Evolutionary conservation across 768 basidiomycete species (phyloP).

Genomic region (Cyathus striatus): DNA sequence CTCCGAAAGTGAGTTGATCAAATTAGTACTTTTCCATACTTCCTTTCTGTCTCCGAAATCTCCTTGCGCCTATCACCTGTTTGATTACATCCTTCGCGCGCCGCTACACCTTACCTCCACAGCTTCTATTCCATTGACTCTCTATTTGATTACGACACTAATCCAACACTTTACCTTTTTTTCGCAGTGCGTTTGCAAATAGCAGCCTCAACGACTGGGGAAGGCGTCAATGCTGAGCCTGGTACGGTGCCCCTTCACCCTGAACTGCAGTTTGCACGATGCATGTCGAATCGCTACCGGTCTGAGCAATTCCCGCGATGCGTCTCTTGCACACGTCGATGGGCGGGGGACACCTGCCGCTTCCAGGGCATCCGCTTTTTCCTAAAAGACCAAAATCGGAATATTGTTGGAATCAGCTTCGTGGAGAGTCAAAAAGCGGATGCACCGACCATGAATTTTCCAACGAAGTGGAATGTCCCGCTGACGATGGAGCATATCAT

Average conservation of each 20-base stretch:
- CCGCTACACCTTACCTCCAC: too few species aligned
- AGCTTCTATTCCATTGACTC: too few species aligned
- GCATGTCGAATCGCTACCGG: slow-evolving; percentile 80
- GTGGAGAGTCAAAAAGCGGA: slow-evolving; percentile 58
- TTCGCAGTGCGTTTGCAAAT: slow-evolving; percentile 23
- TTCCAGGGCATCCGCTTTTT: slow-evolving; percentile 84
- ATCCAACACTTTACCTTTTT: too few species aligned
- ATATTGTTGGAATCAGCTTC: slow-evolving; percentile 66
- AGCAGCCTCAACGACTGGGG: slow-evolving; percentile 22
- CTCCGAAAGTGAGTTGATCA: slow-evolving; percentile 26
- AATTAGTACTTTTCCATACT: slow-evolving; percentile 1
- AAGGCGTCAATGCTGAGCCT: slow-evolving; percentile 12
- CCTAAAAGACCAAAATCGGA: slow-evolving; percentile 53
- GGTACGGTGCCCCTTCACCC: slow-evolving; percentile 37
- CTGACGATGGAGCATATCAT: slow-evolving; percentile 45
- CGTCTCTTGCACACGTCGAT: slow-evolving; percentile 79
- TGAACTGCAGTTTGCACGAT: slow-evolving; percentile 74
- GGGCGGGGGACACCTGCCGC: slow-evolving; percentile 85
- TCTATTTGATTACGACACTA: too few species aligned
- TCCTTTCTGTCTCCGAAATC: slow-evolving; percentile 1
- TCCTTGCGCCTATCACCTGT: too few species aligned
- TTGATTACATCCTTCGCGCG: too few species aligned
- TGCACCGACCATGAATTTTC: slow-evolving; percentile 58
- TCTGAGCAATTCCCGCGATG: slow-evolving; percentile 73
- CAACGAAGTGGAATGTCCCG: slow-evolving; percentile 60